Evolutionary conservation across 495 filamentous ascomycete genomes (phyloP).

Genomic region (Aspergillus affinis): DNA sequence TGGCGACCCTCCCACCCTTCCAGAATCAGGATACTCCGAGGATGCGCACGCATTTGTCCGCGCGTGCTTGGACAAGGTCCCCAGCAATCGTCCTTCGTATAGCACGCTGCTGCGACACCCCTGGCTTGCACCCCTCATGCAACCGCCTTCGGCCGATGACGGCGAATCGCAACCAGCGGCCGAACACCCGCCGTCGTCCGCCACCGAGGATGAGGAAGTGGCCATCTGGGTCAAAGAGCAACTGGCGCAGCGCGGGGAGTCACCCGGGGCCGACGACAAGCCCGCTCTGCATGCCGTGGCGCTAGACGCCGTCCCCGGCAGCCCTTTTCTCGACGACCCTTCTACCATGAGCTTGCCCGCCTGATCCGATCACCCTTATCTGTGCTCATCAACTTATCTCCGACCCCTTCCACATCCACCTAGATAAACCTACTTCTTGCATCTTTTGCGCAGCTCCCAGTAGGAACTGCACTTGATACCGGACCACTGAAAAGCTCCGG

Average conservation of each 20-base stretch:
- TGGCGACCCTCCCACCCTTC: constrained; percentile 86
- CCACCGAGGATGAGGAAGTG: constrained; percentile 71
- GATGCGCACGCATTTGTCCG: constrained; percentile 83
- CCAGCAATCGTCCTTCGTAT: constrained; percentile 86
- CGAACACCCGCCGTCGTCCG: constrained; percentile 40
- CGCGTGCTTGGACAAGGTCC: constrained; percentile 89
- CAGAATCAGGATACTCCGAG: constrained; percentile 71
- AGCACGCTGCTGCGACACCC: constrained; percentile 82
- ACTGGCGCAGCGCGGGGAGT: constrained; percentile 57
- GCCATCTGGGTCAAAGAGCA: constrained; percentile 80
- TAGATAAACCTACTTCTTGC: neutral
- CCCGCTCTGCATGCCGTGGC: constrained; percentile 80
- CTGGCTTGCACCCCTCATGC: constrained; percentile 78
- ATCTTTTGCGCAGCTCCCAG: no score
- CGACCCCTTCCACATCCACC: neutral
- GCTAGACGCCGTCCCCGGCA: constrained; percentile 56
- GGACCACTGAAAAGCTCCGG: neutral
- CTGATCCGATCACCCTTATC: neutral
- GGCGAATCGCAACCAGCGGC: constrained; percentile 49
- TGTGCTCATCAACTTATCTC: neutral
- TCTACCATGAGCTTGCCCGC: constrained; percentile 9
- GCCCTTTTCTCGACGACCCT: constrained; percentile 34
- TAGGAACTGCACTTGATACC: neutral
- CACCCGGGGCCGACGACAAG: constrained; percentile 47
- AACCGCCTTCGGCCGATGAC: constrained; percentile 76